Evolutionary conservation across 352 stramenopile species (phyloP).

Genomic region (Elongisporangium anandrum): DNA sequence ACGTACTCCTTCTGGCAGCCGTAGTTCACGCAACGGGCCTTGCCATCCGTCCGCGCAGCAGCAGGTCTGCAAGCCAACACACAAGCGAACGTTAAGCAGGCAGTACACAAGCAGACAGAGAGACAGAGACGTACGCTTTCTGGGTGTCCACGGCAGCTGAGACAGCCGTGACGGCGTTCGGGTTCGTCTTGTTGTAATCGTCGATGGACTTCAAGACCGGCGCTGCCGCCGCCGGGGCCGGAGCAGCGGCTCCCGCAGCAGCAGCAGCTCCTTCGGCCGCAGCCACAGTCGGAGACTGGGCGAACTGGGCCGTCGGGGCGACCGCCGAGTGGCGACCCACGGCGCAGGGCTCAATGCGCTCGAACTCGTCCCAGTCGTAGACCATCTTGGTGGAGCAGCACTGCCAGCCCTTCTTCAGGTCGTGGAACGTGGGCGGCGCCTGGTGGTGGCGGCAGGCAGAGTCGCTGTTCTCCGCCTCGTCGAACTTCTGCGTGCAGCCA

Average conservation of each 20-base stretch:
- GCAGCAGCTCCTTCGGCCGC: constrained; percentile 43
- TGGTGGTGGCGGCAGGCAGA: constrained; percentile 73
- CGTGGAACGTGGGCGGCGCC: constrained; percentile 83
- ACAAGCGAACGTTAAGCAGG: neutral
- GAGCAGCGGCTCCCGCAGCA: constrained; percentile 9
- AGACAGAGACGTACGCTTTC: constrained; percentile 22
- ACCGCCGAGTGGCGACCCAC: constrained; percentile 67
- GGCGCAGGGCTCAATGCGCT: constrained; percentile 79
- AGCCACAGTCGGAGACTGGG: constrained; percentile 76
- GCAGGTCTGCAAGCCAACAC: constrained; percentile 13
- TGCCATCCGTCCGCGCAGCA: constrained; percentile 76
- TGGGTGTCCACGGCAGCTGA: constrained; percentile 61
- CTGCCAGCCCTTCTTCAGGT: constrained; percentile 89
- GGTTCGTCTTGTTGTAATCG: constrained; percentile 90
- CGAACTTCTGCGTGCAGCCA: constrained; percentile 80
- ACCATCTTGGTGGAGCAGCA: constrained; percentile 89
- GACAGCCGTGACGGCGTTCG: constrained; percentile 82
- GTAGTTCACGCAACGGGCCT: constrained; percentile 88
- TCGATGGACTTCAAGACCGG: constrained; percentile 88
- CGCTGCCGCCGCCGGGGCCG: constrained; percentile 15
- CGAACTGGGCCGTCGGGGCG: constrained; percentile 67
- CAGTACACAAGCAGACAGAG: neutral
- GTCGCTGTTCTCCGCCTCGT: constrained; percentile 72
- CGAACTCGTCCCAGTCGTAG: constrained; percentile 95
- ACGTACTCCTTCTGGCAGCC: constrained; percentile 92